Base-by-base conservation (phyloP, 768 basidiomycete genomes). In the Russula lepida region DNA sequence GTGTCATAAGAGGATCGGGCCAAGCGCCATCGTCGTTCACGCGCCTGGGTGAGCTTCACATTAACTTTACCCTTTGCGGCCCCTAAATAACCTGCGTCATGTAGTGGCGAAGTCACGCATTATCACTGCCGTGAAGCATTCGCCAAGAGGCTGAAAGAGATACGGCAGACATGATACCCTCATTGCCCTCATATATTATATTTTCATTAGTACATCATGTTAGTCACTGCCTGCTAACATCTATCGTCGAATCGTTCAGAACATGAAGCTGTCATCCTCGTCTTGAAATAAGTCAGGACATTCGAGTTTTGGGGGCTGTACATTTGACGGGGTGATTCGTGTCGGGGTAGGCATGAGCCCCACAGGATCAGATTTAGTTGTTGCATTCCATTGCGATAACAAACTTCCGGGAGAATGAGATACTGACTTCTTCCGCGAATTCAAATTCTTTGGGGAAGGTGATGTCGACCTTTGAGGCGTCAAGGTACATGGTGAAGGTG, bases 21-120 rank as follows among this genome's bases (percentile, higher is more conserved):
- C 62, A 7, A 66, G 66, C 28, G 60, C 64, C 51, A 66, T 66
- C 37, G 63, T 65, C 11, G 60, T 66, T 3, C 66, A 66, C 19
- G 55, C 59, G n/a, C 66, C 64, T 7, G 33, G 66, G 66, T 64
- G 30, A 57, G 65, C 12, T 15, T 47, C 54, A 9, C 51, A n/a
- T 1, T 43, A 4, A 37, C 54, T 49, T 27, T 32, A 15, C 11
- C 28, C 21, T 44, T n/a, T 4, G n/a, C 13, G 7, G 15, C 32
- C 5, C 0, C 8, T 43, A 48, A 9, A 39, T 55, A 37, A 52
- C 30, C 19, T 35, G 17, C 48, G 23, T 13, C 15, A 11, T 51
- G 35, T 67, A 97, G 94, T 52, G 95, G 95, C 9, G 92, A 95
- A 74, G 95, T 97, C 2, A 98, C 94, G 0, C 95, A 98, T 73